Base-by-base conservation (phyloP, 2,329 filamentous ascomycete species). In the Coniochaeta ligniaria region DNA sequence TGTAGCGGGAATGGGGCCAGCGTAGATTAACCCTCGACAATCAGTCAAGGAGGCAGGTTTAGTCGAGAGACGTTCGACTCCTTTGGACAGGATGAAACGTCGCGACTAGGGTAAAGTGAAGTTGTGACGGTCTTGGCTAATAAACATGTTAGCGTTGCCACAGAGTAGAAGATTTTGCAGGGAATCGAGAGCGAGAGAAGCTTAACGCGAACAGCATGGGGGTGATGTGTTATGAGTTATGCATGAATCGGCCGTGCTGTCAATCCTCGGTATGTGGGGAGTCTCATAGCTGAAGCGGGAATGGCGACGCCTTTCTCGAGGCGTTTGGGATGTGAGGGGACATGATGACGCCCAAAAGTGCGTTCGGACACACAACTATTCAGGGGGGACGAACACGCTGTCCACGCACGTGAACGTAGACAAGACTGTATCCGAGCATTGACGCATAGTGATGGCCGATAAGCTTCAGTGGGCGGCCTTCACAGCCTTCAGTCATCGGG, bases 1-100 rank as follows among this genome's bases (percentile, higher is more conserved):
- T 56, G 54, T 56, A 35, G 33, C 54, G 33, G 28, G 54, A 38
- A 56, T 26, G 31, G 16, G 17, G 33, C 11, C 26, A 38, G n/a
- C 63, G 60, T 60, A 64, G 62, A 59, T 61, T 58, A 62, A 63
- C 59, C 58, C 59, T 59, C 60, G 54, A 28, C 41, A 50, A 41
- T 60, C 14, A 24, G 55, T 22, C 14, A 45, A 11, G 31, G 58
- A 20, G 63, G 63, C 64, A 64, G 57, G 47, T 63, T 11, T 61
- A 62, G 60, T 57, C 55, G 61, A 62, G 55, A 61, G 33, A 59
- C 35, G 45, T 22, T 28, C 26, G 47, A 59, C 58, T 31, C 41
- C 33, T 52, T 52, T 62, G 38, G 58, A 43, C 54, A 65, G 57
- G 33, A 61, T 65, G 66, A 64, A 63, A 67, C 66, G 62, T 59